These are phyloP conservation scores for Geranium incanum DNA, from an alignment of 441 rosid genomes.

Conservation along the genomic window DNA sequence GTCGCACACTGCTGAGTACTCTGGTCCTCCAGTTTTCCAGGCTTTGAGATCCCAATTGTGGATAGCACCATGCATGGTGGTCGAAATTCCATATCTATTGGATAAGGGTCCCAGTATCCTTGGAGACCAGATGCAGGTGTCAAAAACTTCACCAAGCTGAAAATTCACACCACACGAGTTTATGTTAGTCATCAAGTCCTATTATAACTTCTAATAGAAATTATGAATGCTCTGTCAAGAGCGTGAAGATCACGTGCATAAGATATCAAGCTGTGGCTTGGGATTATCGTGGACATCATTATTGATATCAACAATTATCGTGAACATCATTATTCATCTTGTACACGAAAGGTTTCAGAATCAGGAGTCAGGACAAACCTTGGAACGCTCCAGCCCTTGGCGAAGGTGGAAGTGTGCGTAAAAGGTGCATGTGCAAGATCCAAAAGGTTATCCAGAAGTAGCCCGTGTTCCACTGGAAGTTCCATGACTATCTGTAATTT, in stretches of 20 bases:
- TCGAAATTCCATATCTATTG: conserved; percentile 92
- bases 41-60: conserved; percentile 91
- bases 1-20: conserved; percentile 62
- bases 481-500: conserved; percentile 78
- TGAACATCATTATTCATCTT: background rate
- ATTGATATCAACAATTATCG: too few relatives aligned
- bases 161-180: conserved; percentile 7
- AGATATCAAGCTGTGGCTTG: too few relatives aligned
- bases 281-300: too few relatives aligned
- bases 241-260: too few relatives aligned
- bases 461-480: conserved; percentile 92
- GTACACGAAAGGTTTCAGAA: background rate
- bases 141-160: conserved; percentile 83
- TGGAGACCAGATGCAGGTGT: conserved; percentile 82
- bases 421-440: conserved; percentile 97
- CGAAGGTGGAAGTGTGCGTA: conserved; percentile 92
- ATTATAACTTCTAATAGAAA: too few relatives aligned
- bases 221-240: too few relatives aligned
- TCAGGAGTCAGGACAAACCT: conserved; percentile 42
- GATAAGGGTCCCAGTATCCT: conserved; percentile 98
- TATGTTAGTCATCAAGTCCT: background rate
- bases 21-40: conserved; percentile 85
- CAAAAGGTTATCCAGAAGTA: conserved; percentile 83
- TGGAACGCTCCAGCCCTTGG: conserved; percentile 95
- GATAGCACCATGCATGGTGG: conserved; percentile 95